Evolutionary conservation across 2,329 filamentous ascomycete genomes (phyloP).

Genomic region (Polychaeton citri): DNA sequence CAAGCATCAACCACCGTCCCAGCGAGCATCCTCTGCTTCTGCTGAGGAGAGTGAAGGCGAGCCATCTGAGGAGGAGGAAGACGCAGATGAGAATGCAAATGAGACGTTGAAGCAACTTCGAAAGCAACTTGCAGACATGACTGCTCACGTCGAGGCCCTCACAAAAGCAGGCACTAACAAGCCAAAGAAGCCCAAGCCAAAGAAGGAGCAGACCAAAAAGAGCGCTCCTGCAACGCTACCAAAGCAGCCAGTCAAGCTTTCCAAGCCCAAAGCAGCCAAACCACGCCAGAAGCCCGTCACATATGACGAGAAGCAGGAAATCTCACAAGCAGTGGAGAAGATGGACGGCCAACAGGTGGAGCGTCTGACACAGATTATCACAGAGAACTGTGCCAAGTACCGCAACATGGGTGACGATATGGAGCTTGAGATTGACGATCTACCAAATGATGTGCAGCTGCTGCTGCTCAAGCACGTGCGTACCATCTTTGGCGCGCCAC

Average conservation of each 20-base stretch:
- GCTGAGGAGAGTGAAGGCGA: slow-evolving; percentile 52
- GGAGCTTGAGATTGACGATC: slow-evolving; percentile 52
- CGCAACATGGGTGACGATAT: slow-evolving; percentile 44
- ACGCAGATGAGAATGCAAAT: slow-evolving; percentile 23
- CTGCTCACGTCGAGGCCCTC: slow-evolving; percentile 21
- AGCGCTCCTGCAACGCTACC: slow-evolving; percentile 7
- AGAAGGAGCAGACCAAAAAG: slow-evolving; percentile 28
- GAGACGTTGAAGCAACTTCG: slow-evolving; percentile 56
- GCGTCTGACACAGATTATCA: slow-evolving; percentile 78
- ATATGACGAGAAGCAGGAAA: slow-evolving; percentile 76
- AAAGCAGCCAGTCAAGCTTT: slow-evolving; percentile 12
- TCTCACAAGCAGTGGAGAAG: slow-evolving; percentile 45
- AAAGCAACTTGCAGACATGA: slow-evolving; percentile 45
- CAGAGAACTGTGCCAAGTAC: slow-evolving; percentile 65
- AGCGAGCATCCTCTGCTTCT: slow-evolving; percentile 50
- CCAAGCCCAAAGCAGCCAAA: slow-evolving; percentile 31
- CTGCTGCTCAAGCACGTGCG: slow-evolving; percentile 43
- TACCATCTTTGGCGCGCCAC: slow-evolving; percentile 25
- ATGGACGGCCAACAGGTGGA: slow-evolving; percentile 67
- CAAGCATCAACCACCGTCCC: slow-evolving; percentile 54
- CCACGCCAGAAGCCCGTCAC: slow-evolving; percentile 56
- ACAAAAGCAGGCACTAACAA: slow-evolving; percentile 37
- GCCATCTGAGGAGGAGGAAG: slow-evolving; percentile 42
- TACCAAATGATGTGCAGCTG: slow-evolving; percentile 40
- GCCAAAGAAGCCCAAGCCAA: slow-evolving; percentile 29